Evolutionary conservation across 106 monocot species (phyloP).

Genomic region (Triglochin maritima): DNA sequence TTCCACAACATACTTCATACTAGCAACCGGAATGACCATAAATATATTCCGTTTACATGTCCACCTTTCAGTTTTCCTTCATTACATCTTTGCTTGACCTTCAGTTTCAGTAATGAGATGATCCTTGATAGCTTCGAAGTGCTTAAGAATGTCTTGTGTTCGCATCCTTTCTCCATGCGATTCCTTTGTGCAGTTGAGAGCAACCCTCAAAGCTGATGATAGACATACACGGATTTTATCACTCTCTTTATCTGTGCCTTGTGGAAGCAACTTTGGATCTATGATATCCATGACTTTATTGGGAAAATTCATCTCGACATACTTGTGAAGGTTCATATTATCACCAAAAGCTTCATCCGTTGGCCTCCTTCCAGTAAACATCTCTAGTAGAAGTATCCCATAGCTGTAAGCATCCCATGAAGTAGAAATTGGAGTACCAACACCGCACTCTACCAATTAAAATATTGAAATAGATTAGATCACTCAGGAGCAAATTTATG

Average conservation of each 20-base stretch:
- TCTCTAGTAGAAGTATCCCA: slow-evolving; percentile 14
- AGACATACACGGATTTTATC: not conserved
- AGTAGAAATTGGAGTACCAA: slow-evolving; percentile 3
- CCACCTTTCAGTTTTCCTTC: not conserved
- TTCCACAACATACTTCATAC: no score
- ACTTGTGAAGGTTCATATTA: not conserved
- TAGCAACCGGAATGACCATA: no score
- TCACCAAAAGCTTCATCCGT: not conserved
- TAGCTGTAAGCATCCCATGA: slow-evolving; percentile 12
- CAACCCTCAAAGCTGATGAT: slow-evolving; percentile 4
- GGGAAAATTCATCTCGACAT: not conserved
- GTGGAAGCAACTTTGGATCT: not conserved
- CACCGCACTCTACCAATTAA: slow-evolving; percentile 5
- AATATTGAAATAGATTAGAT: not conserved
- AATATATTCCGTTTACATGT: no score
- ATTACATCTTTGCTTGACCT: not conserved
- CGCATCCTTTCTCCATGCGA: slow-evolving; percentile 11
- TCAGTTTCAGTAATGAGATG: not conserved
- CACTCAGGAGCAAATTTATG: no score
- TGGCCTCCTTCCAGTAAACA: slow-evolving; percentile 15
- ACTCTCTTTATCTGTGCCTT: not conserved
- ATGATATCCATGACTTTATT: slow-evolving; percentile 4
- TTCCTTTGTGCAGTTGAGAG: slow-evolving; percentile 10
- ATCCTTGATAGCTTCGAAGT: not conserved
- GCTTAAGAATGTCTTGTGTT: slow-evolving; percentile 1